Evolutionary conservation across 257 asterid genomes (phyloP).

Genomic region (Plantago elongata): DNA sequence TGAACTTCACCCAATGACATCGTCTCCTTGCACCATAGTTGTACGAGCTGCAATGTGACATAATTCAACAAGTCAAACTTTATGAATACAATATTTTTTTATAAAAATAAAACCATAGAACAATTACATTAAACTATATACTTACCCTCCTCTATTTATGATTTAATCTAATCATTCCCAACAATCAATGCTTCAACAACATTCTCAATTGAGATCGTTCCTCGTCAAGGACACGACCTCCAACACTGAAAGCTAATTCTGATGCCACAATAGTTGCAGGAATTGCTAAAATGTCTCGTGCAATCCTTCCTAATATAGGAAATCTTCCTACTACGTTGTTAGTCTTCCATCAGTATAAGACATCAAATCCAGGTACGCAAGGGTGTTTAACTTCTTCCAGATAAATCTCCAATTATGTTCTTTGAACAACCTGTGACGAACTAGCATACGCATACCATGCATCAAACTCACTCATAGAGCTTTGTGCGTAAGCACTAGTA

Average conservation of each 20-base stretch:
- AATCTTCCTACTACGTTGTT: neutral
- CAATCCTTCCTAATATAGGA: neutral
- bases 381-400: too few relatives aligned
- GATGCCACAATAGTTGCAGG: neutral
- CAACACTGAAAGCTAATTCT: neutral
- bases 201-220: neutral
- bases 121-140: too few relatives aligned
- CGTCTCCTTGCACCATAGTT: too few relatives aligned
- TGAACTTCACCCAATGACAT: too few relatives aligned
- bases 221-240: neutral
- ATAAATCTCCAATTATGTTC: too few relatives aligned
- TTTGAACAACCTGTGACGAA: too few relatives aligned
- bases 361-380: neutral
- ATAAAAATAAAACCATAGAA: too few relatives aligned
- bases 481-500: neutral
- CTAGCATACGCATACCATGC: too few relatives aligned
- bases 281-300: neutral
- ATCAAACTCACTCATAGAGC: neutral
- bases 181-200: neutral
- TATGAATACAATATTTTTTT: too few relatives aligned
- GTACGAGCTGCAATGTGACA: too few relatives aligned
- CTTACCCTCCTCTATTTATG: neutral
- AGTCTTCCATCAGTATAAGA: neutral
- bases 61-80: too few relatives aligned
- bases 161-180: neutral